A percentile compares a stretch with the other conserved stretches of the same genome.
Evolutionary conservation across 2,329 filamentous ascomycete species (phyloP).

Genomic region (Taxawa tesnikishii): DNA sequence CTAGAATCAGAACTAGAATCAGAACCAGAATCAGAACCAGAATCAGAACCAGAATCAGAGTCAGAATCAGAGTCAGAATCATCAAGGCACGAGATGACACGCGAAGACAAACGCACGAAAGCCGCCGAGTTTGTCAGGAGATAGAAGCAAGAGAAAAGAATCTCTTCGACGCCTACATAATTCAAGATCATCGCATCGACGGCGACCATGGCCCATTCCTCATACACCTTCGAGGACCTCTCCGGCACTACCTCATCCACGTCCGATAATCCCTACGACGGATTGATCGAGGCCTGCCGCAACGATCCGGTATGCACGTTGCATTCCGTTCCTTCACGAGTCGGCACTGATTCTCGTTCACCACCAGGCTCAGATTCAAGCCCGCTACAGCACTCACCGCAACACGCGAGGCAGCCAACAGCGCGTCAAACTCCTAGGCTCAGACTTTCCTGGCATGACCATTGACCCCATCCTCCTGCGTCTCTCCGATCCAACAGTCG

Average conservation of each 20-base stretch:
- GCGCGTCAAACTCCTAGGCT: slow-evolving; percentile 56
- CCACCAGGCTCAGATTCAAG: slow-evolving; percentile 52
- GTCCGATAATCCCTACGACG: slow-evolving; percentile 62
- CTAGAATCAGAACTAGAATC: too few relatives aligned
- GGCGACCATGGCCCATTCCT: slow-evolving; percentile 17
- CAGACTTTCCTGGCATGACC: slow-evolving; percentile 56
- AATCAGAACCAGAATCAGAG: too few relatives aligned
- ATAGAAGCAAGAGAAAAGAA: too few relatives aligned
- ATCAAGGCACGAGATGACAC: too few relatives aligned
- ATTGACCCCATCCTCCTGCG: slow-evolving; percentile 66
- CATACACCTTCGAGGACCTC: slow-evolving; percentile 23
- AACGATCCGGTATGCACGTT: slow-evolving; percentile 48
- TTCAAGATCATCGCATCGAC: too few relatives aligned
- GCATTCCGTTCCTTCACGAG: not conserved
- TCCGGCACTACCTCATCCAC: slow-evolving; percentile 14
- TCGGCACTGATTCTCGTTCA: not conserved
- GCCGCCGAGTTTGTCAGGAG: too few relatives aligned
- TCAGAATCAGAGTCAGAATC: too few relatives aligned
- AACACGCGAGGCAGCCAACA: slow-evolving; percentile 64
- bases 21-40: too few relatives aligned
- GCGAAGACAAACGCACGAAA: too few relatives aligned
- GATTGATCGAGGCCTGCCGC: slow-evolving; percentile 55
- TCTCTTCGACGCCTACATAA: too few relatives aligned
- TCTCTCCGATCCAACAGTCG: slow-evolving; percentile 49
- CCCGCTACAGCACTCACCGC: slow-evolving; percentile 62